Base-by-base conservation (phyloP, 2,329 filamentous ascomycete genomes). In the Exophiala sideris region DNA sequence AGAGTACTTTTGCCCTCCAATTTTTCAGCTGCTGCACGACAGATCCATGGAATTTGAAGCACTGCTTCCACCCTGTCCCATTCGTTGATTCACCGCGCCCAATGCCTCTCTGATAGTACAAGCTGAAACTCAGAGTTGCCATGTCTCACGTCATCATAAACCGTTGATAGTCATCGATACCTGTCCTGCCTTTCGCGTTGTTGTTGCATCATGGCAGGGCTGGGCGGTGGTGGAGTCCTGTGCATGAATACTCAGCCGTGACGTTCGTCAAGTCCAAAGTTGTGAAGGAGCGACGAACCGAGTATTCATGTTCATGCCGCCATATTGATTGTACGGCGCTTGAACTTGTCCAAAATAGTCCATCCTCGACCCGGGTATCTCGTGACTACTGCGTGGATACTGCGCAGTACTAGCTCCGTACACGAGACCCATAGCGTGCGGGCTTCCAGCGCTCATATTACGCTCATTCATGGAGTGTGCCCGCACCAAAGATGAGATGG, bases 401-500 rank as follows among this genome's bases (percentile, higher is more conserved):
- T 53, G 52, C 41, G 52, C 45, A 12, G 50, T 36, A 21, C 49
- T 54, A 8, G 24, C 24, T 10, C 56, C 56, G 46, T 61, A 58
- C 24, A 59, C 48, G 50, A 61, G 54, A 5, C 46, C 39, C 57
- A 63, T 58, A 12, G 45, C 49, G n/a, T 60, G 54, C 8, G 60
- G 50, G 20, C 56, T 56, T 44, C 54, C 51, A 8, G 54, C 48
- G 36, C 50, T 50, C 34, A 57, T 50, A 10, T 42, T 55, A 16
- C 51, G 50, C 21, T 64, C 60, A 40, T 54, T 52, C 52, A 59
- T 49, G 14, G 59, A 54, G 41, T 16, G 65, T 56, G 45, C 72
- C 69, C 42, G 69, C 64, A 44, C 53, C 7, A 61, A 34, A 20
- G 52, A 48, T 20, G 51, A 39, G 29, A 73, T 21, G 62, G 64